Evolutionary conservation across 2,329 filamentous ascomycete genomes (phyloP), one percentile per base, ranked within the genome.

Genomic region (Nannizzia gypsea): DNA sequence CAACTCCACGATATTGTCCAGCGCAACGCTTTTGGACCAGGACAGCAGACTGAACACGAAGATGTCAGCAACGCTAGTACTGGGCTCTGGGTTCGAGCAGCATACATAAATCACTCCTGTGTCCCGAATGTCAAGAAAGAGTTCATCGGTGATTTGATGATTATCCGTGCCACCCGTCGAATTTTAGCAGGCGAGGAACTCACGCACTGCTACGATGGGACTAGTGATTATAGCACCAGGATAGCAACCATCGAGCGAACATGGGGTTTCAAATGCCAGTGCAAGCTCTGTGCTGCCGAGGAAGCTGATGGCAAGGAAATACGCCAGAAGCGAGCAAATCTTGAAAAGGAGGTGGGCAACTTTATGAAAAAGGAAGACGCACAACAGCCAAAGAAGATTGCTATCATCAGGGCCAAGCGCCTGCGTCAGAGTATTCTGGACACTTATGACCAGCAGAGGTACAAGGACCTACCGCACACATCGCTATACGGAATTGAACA

Each of bases 111-210:
- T 60, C 81, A 83, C 62, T 74, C 73, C 9, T 84, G 81, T 65
- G 17, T 73, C 3, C 66, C 67, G 8, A 83, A 82, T 63, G 75
- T 74, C 17, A 62, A 60, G 0, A 77, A 77, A 15, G 67, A 74
- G 0, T 82, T 81, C 65, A 79, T 83, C 40, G 80, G 81, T 2
- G 80, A 84, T 64, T 74, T 83, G 71, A 72, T 75, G 63, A 72
- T 83, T 6, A 57, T 83, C 22, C 77, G 78, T 6, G 80, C 81
- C 0, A 68, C 73, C 0, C 64, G 64, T 8, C 73, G 80, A 48
- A 66, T 83, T 0, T 63, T 71, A 0, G 63, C 74, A 0, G 70
- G 71, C 28, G 75, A 78, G 0, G 80, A 84, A 66, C 63, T 84
- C 5, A 64, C 66, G 1, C 74, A 77, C 59, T 63, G 63, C 52